Percentiles rank a stretch among this genome's conserved stretches.
Evolutionary conservation across 2,329 filamentous ascomycete species (phyloP).

Genomic region (Botrytis cinerea): DNA sequence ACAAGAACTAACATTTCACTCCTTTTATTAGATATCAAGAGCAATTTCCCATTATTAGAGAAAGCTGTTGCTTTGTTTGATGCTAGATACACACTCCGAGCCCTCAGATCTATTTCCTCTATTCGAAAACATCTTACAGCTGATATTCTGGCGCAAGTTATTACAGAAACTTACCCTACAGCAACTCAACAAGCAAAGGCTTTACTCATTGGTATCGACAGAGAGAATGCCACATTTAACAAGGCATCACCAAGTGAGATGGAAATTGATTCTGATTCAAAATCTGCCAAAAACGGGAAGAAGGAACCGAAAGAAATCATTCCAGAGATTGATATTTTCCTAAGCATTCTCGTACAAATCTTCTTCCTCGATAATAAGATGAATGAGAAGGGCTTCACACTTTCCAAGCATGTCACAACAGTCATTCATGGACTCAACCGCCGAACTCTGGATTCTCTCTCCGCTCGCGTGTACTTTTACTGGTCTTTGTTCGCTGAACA

Average conservation of each 20-base stretch:
- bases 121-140: slow-evolving; percentile 87
- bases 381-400: slow-evolving; percentile 76
- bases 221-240: slow-evolving; percentile 64
- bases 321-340: slow-evolving; percentile 85
- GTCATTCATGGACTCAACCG: slow-evolving; percentile 88
- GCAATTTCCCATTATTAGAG: slow-evolving; percentile 88
- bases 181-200: slow-evolving; percentile 63
- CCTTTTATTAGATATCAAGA: slow-evolving; percentile 75
- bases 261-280: slow-evolving; percentile 68
- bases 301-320: slow-evolving; percentile 72
- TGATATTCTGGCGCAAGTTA: slow-evolving; percentile 77
- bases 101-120: slow-evolving; percentile 91
- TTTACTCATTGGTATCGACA: slow-evolving; percentile 69
- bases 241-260: slow-evolving; percentile 63
- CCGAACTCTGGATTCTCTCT: slow-evolving; percentile 88
- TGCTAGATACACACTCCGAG: slow-evolving; percentile 89
- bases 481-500: slow-evolving; percentile 95
- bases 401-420: slow-evolving; percentile 81
- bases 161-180: slow-evolving; percentile 75
- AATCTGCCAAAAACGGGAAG: slow-evolving; percentile 60
- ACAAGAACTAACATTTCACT: slow-evolving; percentile 28
- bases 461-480: slow-evolving; percentile 97
- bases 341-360: slow-evolving; percentile 84
- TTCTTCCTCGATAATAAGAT: slow-evolving; percentile 84
- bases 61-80: slow-evolving; percentile 92